Evolutionary conservation across 768 basidiomycete species (phyloP).

Genomic region (Hygrophoropsis aurantiaca): DNA sequence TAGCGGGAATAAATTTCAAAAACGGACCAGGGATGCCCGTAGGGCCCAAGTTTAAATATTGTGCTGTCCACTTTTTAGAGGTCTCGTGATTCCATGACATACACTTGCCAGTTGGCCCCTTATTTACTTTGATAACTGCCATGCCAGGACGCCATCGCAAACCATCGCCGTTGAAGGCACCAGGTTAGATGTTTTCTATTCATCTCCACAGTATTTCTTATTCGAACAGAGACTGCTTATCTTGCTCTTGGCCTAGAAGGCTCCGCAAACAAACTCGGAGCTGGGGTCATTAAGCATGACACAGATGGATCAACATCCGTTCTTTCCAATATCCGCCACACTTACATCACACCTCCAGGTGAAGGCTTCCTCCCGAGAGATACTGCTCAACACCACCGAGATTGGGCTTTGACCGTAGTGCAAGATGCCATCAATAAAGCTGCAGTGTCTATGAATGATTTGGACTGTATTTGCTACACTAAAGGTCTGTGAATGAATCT

Average conservation of each 20-base stretch:
- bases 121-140: no score
- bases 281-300: constrained; percentile 85
- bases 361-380: constrained; percentile 97
- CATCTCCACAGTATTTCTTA: constrained; percentile 9
- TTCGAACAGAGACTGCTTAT: constrained; percentile 55
- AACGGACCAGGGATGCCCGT: no score
- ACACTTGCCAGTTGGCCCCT: no score
- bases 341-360: constrained; percentile 98
- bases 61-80: no score
- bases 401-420: constrained; percentile 87
- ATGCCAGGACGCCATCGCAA: constrained; percentile 23
- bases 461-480: constrained; percentile 96
- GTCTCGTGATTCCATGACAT: no score
- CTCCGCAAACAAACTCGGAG: constrained; percentile 96
- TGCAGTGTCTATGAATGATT: constrained; percentile 64
- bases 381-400: constrained; percentile 92
- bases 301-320: constrained; percentile 72
- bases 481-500: constrained; percentile 63
- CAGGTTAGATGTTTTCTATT: constrained; percentile 25
- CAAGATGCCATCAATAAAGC: constrained; percentile 72
- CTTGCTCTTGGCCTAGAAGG: constrained; percentile 97
- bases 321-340: constrained; percentile 92
- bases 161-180: constrained; percentile 29
- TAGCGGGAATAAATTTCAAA: no score
- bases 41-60: no score